Evolutionary conservation across 805 yeast genomes (phyloP).

Genomic region (Kazachstania taianensis): DNA sequence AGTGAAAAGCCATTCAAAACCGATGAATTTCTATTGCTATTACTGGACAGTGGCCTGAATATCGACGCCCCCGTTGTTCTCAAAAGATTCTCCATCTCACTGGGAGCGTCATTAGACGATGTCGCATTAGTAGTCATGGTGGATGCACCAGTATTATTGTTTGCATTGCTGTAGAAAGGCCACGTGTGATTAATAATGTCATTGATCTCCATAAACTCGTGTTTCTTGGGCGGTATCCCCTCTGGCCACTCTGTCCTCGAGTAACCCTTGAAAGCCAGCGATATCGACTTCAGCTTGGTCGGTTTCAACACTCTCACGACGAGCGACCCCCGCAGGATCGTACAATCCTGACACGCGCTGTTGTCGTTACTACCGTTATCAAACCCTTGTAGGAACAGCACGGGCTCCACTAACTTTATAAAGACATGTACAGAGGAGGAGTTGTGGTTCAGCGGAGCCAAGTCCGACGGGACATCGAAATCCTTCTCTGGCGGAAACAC

Average conservation of each 20-base stretch:
- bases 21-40: neutral
- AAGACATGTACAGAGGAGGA: conserved; percentile 54
- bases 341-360: conserved; percentile 70
- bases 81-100: conserved; percentile 5
- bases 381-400: conserved; percentile 74
- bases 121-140: neutral
- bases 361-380: conserved; percentile 41
- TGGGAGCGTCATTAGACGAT: neutral
- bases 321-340: conserved; percentile 71
- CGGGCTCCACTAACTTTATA: conserved; percentile 69
- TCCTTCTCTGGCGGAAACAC: conserved; percentile 43
- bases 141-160: conserved; percentile 8
- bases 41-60: conserved; percentile 10
- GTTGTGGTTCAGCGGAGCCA: conserved; percentile 47
- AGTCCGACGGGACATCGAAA: conserved; percentile 33
- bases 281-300: conserved; percentile 54
- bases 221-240: conserved; percentile 87
- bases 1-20: conserved; percentile 1
- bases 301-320: conserved; percentile 62
- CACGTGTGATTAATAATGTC: conserved; percentile 73
- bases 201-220: conserved; percentile 52
- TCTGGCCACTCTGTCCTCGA: conserved; percentile 94
- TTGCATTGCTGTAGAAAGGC: conserved; percentile 69
- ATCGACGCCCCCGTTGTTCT: conserved; percentile 14
- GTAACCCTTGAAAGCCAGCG: conserved; percentile 52